A percentile compares a stretch with the other conserved stretches of the same genome.
These are phyloP conservation scores for Thymus quinquecostatus DNA, from an alignment of 257 asterid species.

Conservation along the genomic window DNA sequence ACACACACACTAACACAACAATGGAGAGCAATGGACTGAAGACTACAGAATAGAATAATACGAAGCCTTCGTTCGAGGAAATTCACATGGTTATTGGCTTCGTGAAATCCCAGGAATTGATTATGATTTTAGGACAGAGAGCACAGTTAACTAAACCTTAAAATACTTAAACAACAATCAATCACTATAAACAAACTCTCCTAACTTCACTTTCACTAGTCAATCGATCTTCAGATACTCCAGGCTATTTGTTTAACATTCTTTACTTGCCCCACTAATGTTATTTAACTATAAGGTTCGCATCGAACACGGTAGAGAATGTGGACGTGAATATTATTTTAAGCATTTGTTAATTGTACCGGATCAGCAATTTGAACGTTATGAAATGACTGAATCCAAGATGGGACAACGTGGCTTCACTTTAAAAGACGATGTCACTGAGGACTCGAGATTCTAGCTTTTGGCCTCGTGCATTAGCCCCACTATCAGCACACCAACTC, in stretches of 20 bases:
- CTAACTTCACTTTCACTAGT: neutral
- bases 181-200: neutral
- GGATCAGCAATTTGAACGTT: neutral
- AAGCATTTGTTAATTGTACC: neutral
- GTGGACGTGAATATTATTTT: slow-evolving; percentile 26
- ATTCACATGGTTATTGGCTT: slow-evolving; percentile 36
- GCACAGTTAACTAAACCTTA: slow-evolving; percentile 9
- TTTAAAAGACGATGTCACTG: neutral
- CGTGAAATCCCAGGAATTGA: slow-evolving; percentile 27
- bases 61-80: slow-evolving; percentile 26
- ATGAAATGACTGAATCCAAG: neutral
- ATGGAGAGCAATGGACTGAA: neutral
- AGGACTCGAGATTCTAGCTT: too few relatives aligned
- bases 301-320: slow-evolving; percentile 7
- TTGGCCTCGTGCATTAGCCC: too few relatives aligned
- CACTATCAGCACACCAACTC: too few relatives aligned
- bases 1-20: neutral
- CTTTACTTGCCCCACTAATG: neutral
- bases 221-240: neutral
- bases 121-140: neutral
- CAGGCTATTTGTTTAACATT: neutral
- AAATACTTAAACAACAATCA: too few relatives aligned
- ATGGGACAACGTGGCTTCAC: neutral
- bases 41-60: neutral
- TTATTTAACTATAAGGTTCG: slow-evolving; percentile 7